Evolutionary conservation across 495 filamentous ascomycete species (phyloP).

Genomic region (Xylaria cubensis): DNA sequence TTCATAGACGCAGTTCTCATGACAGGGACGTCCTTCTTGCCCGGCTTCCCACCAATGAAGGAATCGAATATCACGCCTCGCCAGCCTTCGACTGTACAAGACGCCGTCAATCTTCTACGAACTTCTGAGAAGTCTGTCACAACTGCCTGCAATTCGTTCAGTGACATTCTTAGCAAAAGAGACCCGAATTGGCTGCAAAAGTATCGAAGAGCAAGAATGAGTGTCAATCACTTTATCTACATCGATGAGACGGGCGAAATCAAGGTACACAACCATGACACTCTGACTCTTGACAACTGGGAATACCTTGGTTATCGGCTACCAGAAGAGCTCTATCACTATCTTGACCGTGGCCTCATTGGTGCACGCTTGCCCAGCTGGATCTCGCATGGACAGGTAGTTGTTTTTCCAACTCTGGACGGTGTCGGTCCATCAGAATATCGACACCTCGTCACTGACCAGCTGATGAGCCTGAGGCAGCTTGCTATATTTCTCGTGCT

Average conservation of each 20-base stretch:
- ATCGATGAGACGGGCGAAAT: slow-evolving; percentile 78
- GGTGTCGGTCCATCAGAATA: slow-evolving; percentile 82
- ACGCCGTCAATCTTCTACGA: slow-evolving; percentile 75
- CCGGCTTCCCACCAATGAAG: slow-evolving; percentile 76
- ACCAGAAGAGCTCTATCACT: slow-evolving; percentile 90
- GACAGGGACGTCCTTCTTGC: slow-evolving; percentile 80
- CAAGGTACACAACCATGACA: slow-evolving; percentile 70
- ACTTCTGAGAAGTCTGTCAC: slow-evolving; percentile 67
- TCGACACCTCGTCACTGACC: slow-evolving; percentile 72
- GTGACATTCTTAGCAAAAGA: slow-evolving; percentile 68
- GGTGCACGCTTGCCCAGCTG: slow-evolving; percentile 80
- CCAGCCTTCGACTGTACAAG: slow-evolving; percentile 65
- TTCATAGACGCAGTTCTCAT: slow-evolving; percentile 87
- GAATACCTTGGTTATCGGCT: slow-evolving; percentile 88
- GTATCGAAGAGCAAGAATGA: slow-evolving; percentile 82
- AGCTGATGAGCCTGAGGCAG: slow-evolving; percentile 73
- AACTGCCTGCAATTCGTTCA: slow-evolving; percentile 69
- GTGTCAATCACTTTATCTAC: slow-evolving; percentile 84
- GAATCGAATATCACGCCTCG: slow-evolving; percentile 52
- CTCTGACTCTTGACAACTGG: slow-evolving; percentile 79
- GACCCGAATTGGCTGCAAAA: slow-evolving; percentile 80
- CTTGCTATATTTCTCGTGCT: slow-evolving; percentile 78
- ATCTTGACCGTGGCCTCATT: slow-evolving; percentile 82
- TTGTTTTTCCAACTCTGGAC: slow-evolving; percentile 79
- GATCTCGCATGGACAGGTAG: slow-evolving; percentile 76